Conservation (phyloP, 2,329 filamentous ascomycete genomes). For the Talaromyces verruculosus region DNA sequence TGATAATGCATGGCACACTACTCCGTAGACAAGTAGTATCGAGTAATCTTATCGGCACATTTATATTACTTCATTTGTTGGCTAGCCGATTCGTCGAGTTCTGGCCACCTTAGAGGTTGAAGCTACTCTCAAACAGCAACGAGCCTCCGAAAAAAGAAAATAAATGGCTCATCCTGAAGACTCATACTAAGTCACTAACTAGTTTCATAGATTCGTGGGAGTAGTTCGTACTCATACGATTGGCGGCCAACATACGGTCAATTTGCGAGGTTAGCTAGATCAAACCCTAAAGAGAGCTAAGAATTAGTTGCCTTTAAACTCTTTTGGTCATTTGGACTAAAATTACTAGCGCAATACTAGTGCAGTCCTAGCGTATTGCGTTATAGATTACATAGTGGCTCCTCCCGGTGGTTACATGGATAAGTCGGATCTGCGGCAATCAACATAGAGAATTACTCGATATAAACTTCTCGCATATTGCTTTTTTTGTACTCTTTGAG, state of each 20-base stretch:
- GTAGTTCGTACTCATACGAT: neutral
- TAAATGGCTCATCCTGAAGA: neutral
- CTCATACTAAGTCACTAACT: neutral
- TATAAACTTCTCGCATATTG: slow-evolving; percentile 4
- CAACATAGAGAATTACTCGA: neutral
- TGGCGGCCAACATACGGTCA: neutral
- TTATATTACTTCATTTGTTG: neutral
- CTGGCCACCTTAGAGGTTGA: neutral
- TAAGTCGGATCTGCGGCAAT: slow-evolving; percentile 1
- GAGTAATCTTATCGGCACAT: neutral
- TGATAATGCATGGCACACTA: neutral
- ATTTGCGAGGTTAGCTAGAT: neutral
- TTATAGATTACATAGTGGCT: neutral
- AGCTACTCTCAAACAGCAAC: neutral
- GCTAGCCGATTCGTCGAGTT: neutral
- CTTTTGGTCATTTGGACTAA: neutral
- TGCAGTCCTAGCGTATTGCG: neutral
- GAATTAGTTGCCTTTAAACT: neutral
- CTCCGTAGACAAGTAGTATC: neutral
- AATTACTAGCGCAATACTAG: neutral
- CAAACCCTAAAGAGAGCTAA: neutral
- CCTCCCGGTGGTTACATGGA: neutral
- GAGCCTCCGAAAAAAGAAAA: slow-evolving; percentile 1
- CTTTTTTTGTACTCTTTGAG: neutral
- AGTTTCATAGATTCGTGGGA: neutral